Evolutionary conservation across 2,329 filamentous ascomycete genomes (phyloP), one percentile per base, ranked within the genome.

Genomic region (Byssothecium circinans): DNA sequence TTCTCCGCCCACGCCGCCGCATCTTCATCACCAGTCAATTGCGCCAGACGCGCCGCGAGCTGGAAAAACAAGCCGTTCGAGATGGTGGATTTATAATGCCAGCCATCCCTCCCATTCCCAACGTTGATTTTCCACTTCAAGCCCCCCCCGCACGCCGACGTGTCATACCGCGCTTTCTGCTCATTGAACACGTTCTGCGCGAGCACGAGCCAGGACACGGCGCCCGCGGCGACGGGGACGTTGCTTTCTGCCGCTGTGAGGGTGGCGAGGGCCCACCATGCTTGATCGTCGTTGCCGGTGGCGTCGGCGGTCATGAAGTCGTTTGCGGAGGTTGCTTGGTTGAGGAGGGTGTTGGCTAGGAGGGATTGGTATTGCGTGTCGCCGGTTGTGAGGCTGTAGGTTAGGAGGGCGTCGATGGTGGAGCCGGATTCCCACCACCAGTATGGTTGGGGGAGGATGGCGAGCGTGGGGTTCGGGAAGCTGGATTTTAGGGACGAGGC

Each of bases 31-130:
- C 79, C 80, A 0, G 84, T 87, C 38, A 80, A 81, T 35, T 84
- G 79, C 4, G 83, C 86, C 10, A 92, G 77, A 6, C 88, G 83
- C 0, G 89, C 87, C 1, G 87, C 85, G 27, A 95, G 78, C 66
- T 91, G 86, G 71, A 94, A 91, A 68, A 95, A 84, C 4, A 84
- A 82, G 15, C 87, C 88, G 67, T 92, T 92, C 46, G 85, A 83
- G 56, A 91, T 81, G 15, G 83, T 79, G 71, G 91, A 91, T 69
- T 90, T 92, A 79, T 95, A 92, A 58, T 82, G 78, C 64, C 89
- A 85, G 8, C 89, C 89, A 53, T 84, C 84, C 29, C 43, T 50
- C 3, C 53, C 52, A 64, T 94, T 91, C 54, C 79, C 81, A 1
- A 78, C 70, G 64, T 84, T 89, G 56, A 95, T 89, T 73, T 95